A percentile compares a stretch with the other conserved stretches of the same genome.
These are phyloP conservation scores for Ceratobasidium sp. DNA, from an alignment of 1,284 basidiomycete genomes.

Conservation along the genomic window DNA sequence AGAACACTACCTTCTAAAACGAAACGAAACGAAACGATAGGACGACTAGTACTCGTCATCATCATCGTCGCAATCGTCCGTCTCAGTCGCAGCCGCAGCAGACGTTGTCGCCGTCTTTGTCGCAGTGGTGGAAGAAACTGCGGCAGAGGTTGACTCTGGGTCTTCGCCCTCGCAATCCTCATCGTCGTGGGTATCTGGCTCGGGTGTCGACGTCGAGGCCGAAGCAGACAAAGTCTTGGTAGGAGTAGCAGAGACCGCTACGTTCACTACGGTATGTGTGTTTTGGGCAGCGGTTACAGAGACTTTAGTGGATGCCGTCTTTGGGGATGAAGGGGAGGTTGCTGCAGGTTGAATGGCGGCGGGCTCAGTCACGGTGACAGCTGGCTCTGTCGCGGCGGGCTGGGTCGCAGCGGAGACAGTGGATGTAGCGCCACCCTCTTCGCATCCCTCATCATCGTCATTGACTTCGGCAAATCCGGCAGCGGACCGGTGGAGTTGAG, in stretches of 20 bases:
- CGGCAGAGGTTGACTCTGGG: too few relatives aligned
- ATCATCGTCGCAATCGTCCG: too few relatives aligned
- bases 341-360: too few relatives aligned
- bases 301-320: neutral
- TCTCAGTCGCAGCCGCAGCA: neutral
- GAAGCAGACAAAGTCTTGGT: neutral
- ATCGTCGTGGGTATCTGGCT: neutral
- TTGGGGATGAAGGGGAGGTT: too few relatives aligned
- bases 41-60: too few relatives aligned
- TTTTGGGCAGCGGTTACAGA: neutral
- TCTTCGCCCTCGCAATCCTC: neutral
- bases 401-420: neutral
- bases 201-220: neutral
- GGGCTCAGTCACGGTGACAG: too few relatives aligned
- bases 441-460: slow-evolving; percentile 13
- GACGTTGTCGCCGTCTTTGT: neutral
- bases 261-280: neutral
- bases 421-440: neutral
- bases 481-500: slow-evolving; percentile 63
- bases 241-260: neutral
- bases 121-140: neutral
- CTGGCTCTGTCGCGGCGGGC: too few relatives aligned
- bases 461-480: slow-evolving; percentile 51
- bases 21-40: too few relatives aligned
- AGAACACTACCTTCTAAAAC: too few relatives aligned